Base-by-base conservation (phyloP, 1,284 basidiomycete genomes). In the Ganoderma boninense region DNA sequence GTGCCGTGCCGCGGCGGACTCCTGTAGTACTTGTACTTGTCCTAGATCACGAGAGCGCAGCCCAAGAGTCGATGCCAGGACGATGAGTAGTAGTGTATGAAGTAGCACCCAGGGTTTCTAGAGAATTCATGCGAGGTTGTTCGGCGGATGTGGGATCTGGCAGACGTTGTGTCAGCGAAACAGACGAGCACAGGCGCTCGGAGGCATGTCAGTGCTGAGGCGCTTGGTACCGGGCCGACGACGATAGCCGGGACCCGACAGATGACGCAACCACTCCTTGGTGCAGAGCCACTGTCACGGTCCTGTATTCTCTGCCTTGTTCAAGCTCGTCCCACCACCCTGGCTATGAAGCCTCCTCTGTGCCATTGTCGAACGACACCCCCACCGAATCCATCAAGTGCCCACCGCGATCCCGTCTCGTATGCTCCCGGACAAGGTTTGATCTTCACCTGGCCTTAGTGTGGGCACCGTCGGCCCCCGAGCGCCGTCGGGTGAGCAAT, bases 381-480 rank as follows among this genome's bases (percentile, higher is more conserved):
- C 29, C 54, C 54, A 57, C 54, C 18, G 29, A 1, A 57, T 35
- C 18, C 26, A 57, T 14, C 29, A 57, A 57, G 32, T 18, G 14
- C 32, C 54, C 54, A 56, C 54, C 18, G 29, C 54, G 29, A 35
- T 57, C 54, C 6, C 14, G 32, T 57, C 54, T 35, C 23, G 54
- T 35, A 20, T 32, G 26, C 18, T 35, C 54, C 18, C 54, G 54
- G 26, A 57, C 54, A 57, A 57, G 54, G 54, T 57, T 57, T 57
- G 54, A 57, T 57, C 54, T 52, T 29, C 32, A 57, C 54, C 32
- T 57, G 32, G 54, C 13, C 54, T 32, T 35, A 57, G 54, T 57
- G 54, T 57, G 54, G 54, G 49, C 49, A 52, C 54, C 14, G 6
- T 32, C 26, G 32, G 54, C 54, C 26, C 26, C 54, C 54, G 29